phyloP scores from a whole-genome alignment of 2,329 filamentous ascomycete species.

The Stylonectria norvegica region DNA sequence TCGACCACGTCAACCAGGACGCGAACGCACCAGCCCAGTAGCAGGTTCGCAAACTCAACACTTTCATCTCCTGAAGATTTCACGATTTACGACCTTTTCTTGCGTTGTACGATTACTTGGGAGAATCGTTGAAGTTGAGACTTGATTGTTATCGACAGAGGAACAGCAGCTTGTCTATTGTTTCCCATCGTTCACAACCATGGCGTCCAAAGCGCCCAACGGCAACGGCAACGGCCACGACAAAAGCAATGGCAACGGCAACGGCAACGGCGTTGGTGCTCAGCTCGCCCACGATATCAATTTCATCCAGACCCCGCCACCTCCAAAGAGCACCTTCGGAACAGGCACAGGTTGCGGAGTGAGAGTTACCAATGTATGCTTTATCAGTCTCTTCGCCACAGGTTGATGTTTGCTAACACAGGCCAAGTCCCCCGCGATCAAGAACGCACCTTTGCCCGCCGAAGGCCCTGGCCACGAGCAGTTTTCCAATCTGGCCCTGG shows the following conservation, averaged over 20 bases:
- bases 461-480: conserved; percentile 75
- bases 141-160: background rate
- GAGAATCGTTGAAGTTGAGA: too few relatives aligned
- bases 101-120: too few relatives aligned
- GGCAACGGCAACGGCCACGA: background rate
- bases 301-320: conserved; percentile 20
- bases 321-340: conserved; percentile 13
- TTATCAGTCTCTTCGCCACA: too few relatives aligned
- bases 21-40: too few relatives aligned
- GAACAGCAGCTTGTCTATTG: background rate
- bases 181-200: conserved; percentile 1
- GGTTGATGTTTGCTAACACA: conserved; percentile 2
- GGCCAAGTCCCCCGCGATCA: conserved; percentile 74
- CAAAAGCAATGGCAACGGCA: too few relatives aligned
- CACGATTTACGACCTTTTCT: too few relatives aligned
- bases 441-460: conserved; percentile 86
- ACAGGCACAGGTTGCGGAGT: conserved; percentile 19
- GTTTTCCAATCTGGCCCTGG: conserved; percentile 77
- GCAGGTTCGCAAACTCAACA: conserved; percentile 6
- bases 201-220: conserved; percentile 11
- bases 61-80: conserved; percentile 2
- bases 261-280: conserved; percentile 18
- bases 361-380: conserved; percentile 14
- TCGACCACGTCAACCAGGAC: too few relatives aligned
- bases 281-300: conserved; percentile 21